Conservation (phyloP, 2,329 filamentous ascomycete genomes). For the Colletotrichum viniferum region DNA sequence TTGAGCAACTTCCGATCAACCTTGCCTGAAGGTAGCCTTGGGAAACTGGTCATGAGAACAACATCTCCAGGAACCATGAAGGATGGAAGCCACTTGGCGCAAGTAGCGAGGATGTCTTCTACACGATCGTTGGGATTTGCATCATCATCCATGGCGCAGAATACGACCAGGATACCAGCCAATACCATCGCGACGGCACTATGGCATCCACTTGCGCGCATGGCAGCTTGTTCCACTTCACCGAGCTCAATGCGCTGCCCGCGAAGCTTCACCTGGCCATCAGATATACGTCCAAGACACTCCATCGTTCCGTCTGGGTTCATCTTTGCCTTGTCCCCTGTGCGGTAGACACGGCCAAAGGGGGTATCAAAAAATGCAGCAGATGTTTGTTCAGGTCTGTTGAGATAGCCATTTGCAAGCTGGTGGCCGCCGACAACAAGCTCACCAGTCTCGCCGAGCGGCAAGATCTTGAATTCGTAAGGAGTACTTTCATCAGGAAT, state of each 20-base stretch:
- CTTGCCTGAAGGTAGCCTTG: constrained; percentile 83
- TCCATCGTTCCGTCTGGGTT: constrained; percentile 73
- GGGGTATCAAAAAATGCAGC: constrained; percentile 71
- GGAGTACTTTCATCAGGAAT: constrained; percentile 38
- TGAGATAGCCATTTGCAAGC: constrained; percentile 81
- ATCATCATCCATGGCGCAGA: constrained; percentile 62
- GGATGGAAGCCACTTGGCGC: constrained; percentile 75
- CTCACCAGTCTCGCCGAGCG: constrained; percentile 74
- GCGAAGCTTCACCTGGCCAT: constrained; percentile 84
- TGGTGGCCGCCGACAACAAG: constrained; percentile 82
- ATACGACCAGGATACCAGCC: constrained; percentile 72
- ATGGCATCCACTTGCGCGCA: constrained; percentile 65
- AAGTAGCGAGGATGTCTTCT: constrained; percentile 58
- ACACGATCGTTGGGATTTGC: constrained; percentile 14
- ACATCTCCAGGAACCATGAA: constrained; percentile 86
- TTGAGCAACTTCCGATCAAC: constrained; percentile 71
- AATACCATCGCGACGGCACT: constrained; percentile 71
- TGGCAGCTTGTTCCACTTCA: constrained; percentile 74
- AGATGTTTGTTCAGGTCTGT: constrained; percentile 76
- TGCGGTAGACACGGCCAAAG: constrained; percentile 78
- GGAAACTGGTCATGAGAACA: constrained; percentile 66
- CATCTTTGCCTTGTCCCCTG: constrained; percentile 81
- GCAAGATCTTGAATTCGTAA: constrained; percentile 56
- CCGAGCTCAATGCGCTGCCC: constrained; percentile 84
- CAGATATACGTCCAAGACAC: constrained; percentile 79